These are phyloP conservation scores for Spencermartinsiella europaea DNA, from an alignment of 805 yeast species.

Conservation along the genomic window DNA sequence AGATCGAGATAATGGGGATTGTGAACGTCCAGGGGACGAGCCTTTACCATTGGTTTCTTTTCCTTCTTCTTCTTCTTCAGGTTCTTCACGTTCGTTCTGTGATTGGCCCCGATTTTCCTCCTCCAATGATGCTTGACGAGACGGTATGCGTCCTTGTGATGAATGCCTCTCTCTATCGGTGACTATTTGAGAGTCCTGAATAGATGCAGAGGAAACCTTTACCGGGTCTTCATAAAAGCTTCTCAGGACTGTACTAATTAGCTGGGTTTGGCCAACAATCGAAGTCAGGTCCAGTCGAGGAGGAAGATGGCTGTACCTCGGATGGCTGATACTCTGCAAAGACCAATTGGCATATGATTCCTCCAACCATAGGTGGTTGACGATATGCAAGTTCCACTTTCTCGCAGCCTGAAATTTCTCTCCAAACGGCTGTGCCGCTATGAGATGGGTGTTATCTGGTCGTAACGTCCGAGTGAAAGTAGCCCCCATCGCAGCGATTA, in stretches of 20 bases:
- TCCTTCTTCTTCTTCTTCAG: too few species aligned
- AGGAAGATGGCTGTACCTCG: constrained; percentile 47
- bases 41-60: too few species aligned
- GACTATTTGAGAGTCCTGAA: neutral
- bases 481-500: constrained; percentile 71
- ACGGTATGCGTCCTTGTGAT: constrained; percentile 6
- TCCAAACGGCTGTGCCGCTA: constrained; percentile 65
- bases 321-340: constrained; percentile 40
- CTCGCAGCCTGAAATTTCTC: constrained; percentile 69
- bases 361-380: constrained; percentile 87
- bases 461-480: constrained; percentile 60
- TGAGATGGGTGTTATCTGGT: constrained; percentile 61
- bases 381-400: constrained; percentile 60
- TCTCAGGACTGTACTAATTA: constrained; percentile 39
- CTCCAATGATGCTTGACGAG: neutral
- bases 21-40: constrained; percentile 3
- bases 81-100: neutral
- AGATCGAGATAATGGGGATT: neutral
- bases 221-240: constrained; percentile 34
- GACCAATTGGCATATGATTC: constrained; percentile 66
- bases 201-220: constrained; percentile 8
- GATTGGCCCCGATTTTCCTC: too few species aligned
- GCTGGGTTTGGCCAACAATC: constrained; percentile 49
- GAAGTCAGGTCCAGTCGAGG: constrained; percentile 38
- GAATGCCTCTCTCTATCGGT: constrained; percentile 7